These are phyloP conservation scores for Aspergillus sp. DNA, from an alignment of 2,329 filamentous ascomycete genomes.

Conservation along the genomic window DNA sequence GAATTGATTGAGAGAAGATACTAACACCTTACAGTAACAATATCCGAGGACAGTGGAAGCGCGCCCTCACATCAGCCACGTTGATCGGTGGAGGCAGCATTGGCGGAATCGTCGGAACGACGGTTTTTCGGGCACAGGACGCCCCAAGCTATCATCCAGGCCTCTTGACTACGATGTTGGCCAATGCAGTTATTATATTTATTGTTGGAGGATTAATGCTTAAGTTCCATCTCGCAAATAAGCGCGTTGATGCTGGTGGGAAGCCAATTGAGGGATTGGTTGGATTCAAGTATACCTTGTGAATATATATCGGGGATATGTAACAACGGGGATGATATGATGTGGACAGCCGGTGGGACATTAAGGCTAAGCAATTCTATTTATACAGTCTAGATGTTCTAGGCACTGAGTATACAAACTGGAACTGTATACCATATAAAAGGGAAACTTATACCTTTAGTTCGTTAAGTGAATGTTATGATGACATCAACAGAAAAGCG, in stretches of 20 bases:
- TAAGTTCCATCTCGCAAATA: slow-evolving; percentile 9
- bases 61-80: slow-evolving; percentile 72
- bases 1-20: no score
- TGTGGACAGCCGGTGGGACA: not conserved
- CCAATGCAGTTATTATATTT: slow-evolving; percentile 14
- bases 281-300: slow-evolving; percentile 11
- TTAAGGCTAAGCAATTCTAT: no score
- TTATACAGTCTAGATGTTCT: no score
- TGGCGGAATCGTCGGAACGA: slow-evolving; percentile 17
- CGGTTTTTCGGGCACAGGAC: slow-evolving; percentile 18
- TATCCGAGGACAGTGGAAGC: slow-evolving; percentile 82
- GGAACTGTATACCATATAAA: no score
- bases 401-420: no score
- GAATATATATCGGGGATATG: not conserved
- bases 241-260: slow-evolving; percentile 7
- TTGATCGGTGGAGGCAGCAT: slow-evolving; percentile 51
- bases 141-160: slow-evolving; percentile 17
- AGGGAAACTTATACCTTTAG: no score
- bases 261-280: slow-evolving; percentile 10
- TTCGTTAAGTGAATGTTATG: not conserved
- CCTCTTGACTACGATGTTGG: slow-evolving; percentile 12
- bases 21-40: slow-evolving; percentile 56
- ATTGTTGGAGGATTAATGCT: slow-evolving; percentile 1
- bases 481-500: not conserved
- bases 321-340: no score